Conservation (phyloP, 768 basidiomycete species). For the Pholiota conissans region DNA sequence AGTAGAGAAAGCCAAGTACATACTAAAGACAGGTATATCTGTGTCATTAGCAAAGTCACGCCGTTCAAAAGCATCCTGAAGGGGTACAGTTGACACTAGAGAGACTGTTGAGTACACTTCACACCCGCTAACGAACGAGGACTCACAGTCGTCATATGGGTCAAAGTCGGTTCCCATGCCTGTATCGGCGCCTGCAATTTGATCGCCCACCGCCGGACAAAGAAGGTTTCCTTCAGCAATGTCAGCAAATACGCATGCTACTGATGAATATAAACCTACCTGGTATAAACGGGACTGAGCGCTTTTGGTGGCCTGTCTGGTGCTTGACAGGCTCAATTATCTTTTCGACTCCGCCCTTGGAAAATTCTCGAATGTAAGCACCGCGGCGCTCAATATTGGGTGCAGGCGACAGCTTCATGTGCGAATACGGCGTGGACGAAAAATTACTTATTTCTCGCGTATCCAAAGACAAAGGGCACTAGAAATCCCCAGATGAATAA, state of each 20-base stretch:
- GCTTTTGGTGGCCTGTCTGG: not conserved
- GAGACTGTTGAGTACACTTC: not conserved
- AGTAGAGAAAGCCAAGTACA: too few relatives aligned
- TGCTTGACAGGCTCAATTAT: not conserved
- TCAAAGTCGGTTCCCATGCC: not conserved
- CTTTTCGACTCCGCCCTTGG: not conserved
- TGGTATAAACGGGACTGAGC: not conserved
- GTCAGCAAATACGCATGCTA: too few relatives aligned
- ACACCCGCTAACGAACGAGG: too few relatives aligned
- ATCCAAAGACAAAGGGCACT: not conserved
- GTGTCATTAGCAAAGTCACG: not conserved
- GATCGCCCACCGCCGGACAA: not conserved
- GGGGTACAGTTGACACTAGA: not conserved
- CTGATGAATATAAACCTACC: not conserved
- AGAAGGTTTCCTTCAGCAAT: not conserved
- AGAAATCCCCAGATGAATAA: not conserved
- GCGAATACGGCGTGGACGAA: not conserved
- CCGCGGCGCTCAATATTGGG: not conserved
- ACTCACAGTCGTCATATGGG: conserved; percentile 1
- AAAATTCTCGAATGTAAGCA: not conserved
- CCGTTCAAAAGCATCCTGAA: not conserved
- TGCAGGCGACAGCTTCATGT: not conserved
- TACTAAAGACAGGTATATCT: not conserved
- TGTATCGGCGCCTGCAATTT: not conserved
- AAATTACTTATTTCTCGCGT: not conserved